Percentiles rank a stretch among this genome's conserved stretches.
These are phyloP conservation scores for Podila horticola DNA, from an alignment of 192 early-diverging fungal species.

Conservation along the genomic window DNA sequence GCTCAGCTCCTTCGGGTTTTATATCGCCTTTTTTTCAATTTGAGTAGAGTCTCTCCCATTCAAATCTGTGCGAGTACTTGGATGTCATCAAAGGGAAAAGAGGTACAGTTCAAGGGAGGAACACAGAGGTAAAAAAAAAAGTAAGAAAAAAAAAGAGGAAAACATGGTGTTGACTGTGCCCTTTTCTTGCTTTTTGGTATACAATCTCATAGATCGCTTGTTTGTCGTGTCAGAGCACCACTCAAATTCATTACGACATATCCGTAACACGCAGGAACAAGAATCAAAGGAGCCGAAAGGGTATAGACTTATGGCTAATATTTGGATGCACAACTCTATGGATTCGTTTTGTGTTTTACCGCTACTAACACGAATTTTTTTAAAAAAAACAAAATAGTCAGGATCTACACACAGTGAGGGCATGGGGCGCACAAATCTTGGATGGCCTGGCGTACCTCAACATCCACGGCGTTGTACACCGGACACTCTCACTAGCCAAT, in stretches of 20 bases:
- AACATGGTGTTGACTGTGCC: no score
- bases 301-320: slow-evolving; percentile 1
- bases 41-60: slow-evolving; percentile 63
- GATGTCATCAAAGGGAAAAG: slow-evolving; percentile 72
- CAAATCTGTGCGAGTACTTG: slow-evolving; percentile 71
- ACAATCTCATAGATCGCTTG: slow-evolving; percentile 55
- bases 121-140: background rate
- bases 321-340: background rate
- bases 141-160: background rate
- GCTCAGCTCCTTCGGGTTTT: no score
- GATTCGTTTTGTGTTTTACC: background rate
- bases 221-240: slow-evolving; percentile 67
- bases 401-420: slow-evolving; percentile 28
- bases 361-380: background rate
- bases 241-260: slow-evolving; percentile 16
- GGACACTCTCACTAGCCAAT: slow-evolving; percentile 55
- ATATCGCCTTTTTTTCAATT: background rate
- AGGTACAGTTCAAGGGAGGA: slow-evolving; percentile 49
- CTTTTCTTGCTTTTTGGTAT: background rate
- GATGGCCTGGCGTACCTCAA: slow-evolving; percentile 62
- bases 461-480: slow-evolving; percentile 56
- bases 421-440: slow-evolving; percentile 64
- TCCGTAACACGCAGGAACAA: slow-evolving; percentile 27
- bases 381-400: no score
- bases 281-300: slow-evolving; percentile 13